phyloP scores from a whole-genome alignment of 2,329 filamentous ascomycete species.

The Phialophora expanda region DNA sequence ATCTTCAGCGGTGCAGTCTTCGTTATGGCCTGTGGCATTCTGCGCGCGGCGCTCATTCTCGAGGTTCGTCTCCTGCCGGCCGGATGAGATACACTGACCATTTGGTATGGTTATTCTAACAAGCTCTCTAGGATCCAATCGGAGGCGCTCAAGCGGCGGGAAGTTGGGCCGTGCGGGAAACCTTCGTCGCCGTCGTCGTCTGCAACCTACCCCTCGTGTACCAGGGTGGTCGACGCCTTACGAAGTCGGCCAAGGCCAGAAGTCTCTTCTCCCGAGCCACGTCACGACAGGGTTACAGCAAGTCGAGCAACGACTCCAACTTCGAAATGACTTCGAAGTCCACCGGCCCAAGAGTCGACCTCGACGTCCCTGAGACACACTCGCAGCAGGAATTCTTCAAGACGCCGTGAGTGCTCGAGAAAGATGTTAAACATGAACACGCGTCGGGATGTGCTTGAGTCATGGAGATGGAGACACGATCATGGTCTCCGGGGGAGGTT shows the following conservation, averaged over 20 bases:
- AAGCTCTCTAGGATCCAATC: slow-evolving; percentile 42
- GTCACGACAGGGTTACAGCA: slow-evolving; percentile 24
- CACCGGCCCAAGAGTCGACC: neutral
- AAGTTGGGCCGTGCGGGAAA: slow-evolving; percentile 53
- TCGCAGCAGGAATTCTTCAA: neutral
- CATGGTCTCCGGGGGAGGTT: neutral
- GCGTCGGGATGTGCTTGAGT: neutral
- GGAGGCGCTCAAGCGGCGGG: slow-evolving; percentile 50
- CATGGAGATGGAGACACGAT: neutral
- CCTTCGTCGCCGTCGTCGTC: slow-evolving; percentile 53
- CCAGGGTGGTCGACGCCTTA: slow-evolving; percentile 31
- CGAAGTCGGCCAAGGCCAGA: slow-evolving; percentile 4
- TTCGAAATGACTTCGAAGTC: slow-evolving; percentile 14
- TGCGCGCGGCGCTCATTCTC: slow-evolving; percentile 60
- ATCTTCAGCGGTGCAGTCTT: slow-evolving; percentile 63
- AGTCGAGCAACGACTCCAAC: slow-evolving; percentile 16
- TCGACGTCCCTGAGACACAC: neutral
- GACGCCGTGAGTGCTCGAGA: neutral
- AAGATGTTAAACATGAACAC: neutral
- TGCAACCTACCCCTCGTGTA: slow-evolving; percentile 53
- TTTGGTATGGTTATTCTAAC: neutral
- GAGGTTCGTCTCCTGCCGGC: slow-evolving; percentile 41
- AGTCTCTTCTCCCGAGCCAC: slow-evolving; percentile 17
- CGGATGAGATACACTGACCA: too few relatives aligned
- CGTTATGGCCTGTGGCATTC: slow-evolving; percentile 60